phyloP scores from a whole-genome alignment of 106 monocot genomes.

The Cymbidium sinense region DNA sequence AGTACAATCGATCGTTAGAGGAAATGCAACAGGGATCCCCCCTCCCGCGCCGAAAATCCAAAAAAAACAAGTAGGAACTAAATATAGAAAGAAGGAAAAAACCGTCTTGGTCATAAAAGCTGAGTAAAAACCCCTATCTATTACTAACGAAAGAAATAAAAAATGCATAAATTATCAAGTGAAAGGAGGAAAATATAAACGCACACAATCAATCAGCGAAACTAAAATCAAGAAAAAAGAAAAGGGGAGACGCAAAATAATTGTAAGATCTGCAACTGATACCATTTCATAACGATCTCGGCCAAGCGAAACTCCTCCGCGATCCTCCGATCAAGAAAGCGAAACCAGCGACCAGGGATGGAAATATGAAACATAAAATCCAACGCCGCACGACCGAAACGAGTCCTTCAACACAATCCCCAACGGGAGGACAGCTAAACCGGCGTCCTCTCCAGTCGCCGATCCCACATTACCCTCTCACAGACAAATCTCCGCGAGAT shows the following conservation, averaged over 20 bases:
- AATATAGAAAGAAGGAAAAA: neutral
- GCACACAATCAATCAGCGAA: neutral
- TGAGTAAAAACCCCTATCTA: neutral
- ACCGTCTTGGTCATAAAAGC: neutral
- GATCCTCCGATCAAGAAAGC: neutral
- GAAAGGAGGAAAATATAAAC: neutral
- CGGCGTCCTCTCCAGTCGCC: neutral
- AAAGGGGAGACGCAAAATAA: neutral
- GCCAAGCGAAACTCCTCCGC: neutral
- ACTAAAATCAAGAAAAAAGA: neutral
- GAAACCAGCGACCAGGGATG: neutral
- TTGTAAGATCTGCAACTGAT: neutral
- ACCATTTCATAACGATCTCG: conserved; percentile 6
- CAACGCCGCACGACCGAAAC: neutral
- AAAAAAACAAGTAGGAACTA: neutral
- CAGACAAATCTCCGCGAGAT: conserved; percentile 1
- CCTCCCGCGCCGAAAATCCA: neutral
- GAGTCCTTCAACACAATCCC: neutral
- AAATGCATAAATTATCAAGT: neutral
- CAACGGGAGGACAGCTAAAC: neutral
- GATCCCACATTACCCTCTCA: conserved; percentile 10
- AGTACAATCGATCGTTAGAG: neutral
- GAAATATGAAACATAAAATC: neutral
- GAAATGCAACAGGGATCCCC: neutral
- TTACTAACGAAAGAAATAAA: neutral